These are phyloP conservation scores for Gautieria morchelliformis DNA, from an alignment of 768 basidiomycete genomes.

Conservation along the genomic window DNA sequence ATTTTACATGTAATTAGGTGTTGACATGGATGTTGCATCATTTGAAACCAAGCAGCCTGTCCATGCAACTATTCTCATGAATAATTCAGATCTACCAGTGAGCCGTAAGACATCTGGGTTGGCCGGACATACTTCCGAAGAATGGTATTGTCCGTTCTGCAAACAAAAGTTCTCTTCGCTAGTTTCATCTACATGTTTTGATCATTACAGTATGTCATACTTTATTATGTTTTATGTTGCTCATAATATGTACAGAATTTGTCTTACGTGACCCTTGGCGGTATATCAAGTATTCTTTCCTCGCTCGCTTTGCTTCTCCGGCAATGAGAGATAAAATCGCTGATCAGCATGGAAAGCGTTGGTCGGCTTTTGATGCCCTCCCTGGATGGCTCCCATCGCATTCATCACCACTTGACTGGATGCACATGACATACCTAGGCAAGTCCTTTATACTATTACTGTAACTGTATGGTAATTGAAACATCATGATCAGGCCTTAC, in stretches of 20 bases:
- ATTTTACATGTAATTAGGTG: background rate
- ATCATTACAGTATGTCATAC: conserved; percentile 4
- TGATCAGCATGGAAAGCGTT: conserved; percentile 10
- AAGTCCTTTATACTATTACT: background rate
- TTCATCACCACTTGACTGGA: background rate
- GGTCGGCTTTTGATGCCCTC: conserved; percentile 1
- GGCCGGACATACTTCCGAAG: conserved; percentile 7
- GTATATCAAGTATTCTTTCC: conserved; percentile 15
- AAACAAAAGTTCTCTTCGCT: conserved; percentile 4
- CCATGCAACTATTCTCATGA: conserved; percentile 7
- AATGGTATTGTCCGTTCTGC: conserved; percentile 12
- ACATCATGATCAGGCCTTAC: background rate
- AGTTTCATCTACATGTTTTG: conserved; percentile 8
- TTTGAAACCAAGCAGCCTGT: background rate
- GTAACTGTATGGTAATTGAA: background rate
- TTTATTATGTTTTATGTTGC: background rate
- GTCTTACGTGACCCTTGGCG: conserved; percentile 10
- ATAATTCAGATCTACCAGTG: conserved; percentile 16
- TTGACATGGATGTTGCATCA: conserved; percentile 6
- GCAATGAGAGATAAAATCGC: conserved; percentile 13
- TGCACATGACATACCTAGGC: background rate
- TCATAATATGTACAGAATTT: background rate
- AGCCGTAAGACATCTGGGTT: conserved; percentile 15
- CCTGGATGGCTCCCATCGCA: background rate
- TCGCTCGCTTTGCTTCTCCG: conserved; percentile 4